Percentiles rank a stretch among this genome's conserved stretches.
Conservation (phyloP, 306 rosid genomes). For the Gynostemma pentaphyllum region DNA sequence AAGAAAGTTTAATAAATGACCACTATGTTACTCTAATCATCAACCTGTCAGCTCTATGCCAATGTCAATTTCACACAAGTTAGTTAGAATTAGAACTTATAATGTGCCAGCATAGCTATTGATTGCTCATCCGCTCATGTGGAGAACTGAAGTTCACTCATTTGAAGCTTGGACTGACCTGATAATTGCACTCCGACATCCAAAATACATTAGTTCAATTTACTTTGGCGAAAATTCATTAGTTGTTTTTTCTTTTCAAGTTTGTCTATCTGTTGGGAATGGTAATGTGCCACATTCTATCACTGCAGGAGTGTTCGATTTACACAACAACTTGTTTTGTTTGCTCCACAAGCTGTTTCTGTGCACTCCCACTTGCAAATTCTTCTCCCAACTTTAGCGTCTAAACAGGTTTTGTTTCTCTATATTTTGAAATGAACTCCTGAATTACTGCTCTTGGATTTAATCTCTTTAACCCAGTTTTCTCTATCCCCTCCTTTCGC, state of each 20-base stretch:
- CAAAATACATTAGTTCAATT: background rate
- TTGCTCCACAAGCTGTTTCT: conserved; percentile 97
- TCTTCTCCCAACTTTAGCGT: conserved; percentile 37
- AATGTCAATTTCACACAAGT: background rate
- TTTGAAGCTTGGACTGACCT: background rate
- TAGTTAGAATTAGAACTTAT: too few species aligned
- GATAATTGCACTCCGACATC: background rate
- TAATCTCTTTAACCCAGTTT: background rate
- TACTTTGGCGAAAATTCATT: background rate
- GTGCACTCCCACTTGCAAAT: conserved; percentile 59
- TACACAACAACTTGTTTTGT: conserved; percentile 94
- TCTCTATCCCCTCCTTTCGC: background rate
- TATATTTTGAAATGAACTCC: conserved; percentile 5
- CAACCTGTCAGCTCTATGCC: background rate
- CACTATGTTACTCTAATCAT: background rate
- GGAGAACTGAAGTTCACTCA: too few species aligned
- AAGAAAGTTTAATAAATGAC: background rate
- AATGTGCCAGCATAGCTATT: background rate
- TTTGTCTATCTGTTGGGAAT: background rate
- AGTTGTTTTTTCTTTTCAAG: conserved; percentile 4
- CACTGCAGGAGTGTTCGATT: conserved; percentile 82
- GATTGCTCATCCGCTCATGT: background rate
- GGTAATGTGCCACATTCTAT: conserved; percentile 5
- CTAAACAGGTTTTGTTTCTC: conserved; percentile 54
- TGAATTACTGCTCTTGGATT: conserved; percentile 11